Percentiles rank a stretch among this genome's conserved stretches.
Conservation (phyloP, 2,329 filamentous ascomycete species). For the Pleomassaria siparia region DNA sequence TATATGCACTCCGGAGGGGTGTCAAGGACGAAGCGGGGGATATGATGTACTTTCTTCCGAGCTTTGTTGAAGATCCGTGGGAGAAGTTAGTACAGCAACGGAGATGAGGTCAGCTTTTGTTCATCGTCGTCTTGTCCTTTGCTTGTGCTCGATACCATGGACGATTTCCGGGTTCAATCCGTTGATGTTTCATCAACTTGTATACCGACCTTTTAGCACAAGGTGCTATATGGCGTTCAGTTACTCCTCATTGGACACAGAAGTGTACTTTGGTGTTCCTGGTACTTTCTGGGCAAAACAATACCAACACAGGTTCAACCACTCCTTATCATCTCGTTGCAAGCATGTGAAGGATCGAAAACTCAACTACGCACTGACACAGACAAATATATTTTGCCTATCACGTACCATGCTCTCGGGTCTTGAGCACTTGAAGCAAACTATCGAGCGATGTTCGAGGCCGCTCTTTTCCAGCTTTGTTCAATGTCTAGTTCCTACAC, state of each 20-base stretch:
- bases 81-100: constrained; percentile 26
- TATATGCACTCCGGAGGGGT: constrained; percentile 43
- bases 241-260: background rate
- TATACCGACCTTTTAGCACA: background rate
- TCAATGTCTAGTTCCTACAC: too few relatives aligned
- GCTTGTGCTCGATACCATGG: background rate
- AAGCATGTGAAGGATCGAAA: background rate
- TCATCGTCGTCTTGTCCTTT: background rate
- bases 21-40: constrained; percentile 59
- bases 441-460: too few relatives aligned
- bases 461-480: too few relatives aligned
- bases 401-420: too few relatives aligned
- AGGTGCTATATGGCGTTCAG: background rate
- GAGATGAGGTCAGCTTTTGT: background rate
- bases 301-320: background rate
- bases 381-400: too few relatives aligned
- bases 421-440: too few relatives aligned
- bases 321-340: background rate
- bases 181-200: background rate
- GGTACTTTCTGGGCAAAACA: background rate
- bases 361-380: too few relatives aligned
- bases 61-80: constrained; percentile 75
- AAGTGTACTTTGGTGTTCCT: background rate
- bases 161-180: background rate
- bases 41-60: constrained; percentile 67